phyloP scores from a whole-genome alignment of 177 flowering plant species.

The Vitis hybrid region DNA sequence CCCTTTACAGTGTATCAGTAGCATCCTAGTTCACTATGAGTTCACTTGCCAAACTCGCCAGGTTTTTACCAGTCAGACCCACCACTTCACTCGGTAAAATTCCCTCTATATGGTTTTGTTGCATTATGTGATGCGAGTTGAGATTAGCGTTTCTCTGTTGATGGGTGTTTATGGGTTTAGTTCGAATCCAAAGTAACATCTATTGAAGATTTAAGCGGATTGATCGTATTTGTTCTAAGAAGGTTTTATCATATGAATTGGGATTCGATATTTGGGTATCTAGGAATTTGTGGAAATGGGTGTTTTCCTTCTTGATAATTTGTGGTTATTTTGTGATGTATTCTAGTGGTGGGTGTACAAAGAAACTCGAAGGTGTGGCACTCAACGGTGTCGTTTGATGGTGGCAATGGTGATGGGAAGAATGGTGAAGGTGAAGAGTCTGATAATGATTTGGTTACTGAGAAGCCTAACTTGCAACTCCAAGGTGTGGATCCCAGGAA shows the following conservation, averaged over 20 bases:
- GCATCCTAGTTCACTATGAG: conserved; percentile 10
- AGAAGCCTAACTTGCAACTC: conserved; percentile 46
- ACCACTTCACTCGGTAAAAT: conserved; percentile 17
- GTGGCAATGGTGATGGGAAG: conserved; percentile 22
- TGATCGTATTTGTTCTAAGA: background rate
- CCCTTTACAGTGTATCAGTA: too few species aligned
- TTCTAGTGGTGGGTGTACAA: conserved; percentile 37
- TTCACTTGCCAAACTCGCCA: conserved; percentile 16
- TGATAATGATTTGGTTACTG: conserved; percentile 43
- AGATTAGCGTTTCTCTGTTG: background rate
- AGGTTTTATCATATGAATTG: conserved; percentile 4
- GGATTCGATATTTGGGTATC: background rate
- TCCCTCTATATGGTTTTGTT: background rate
- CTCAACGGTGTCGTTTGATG: conserved; percentile 40
- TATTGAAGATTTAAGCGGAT: background rate
- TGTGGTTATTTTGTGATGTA: background rate
- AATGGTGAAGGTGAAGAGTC: conserved; percentile 31
- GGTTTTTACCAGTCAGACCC: conserved; percentile 12
- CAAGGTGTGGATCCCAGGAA: conserved; percentile 85
- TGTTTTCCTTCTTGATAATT: background rate
- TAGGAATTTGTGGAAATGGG: background rate
- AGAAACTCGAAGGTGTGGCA: conserved; percentile 41
- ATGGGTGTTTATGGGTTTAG: background rate
- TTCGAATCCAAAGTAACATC: background rate
- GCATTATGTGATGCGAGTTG: background rate